These are phyloP conservation scores for Arxiozyma bovina DNA, from an alignment of 1,139 yeast genomes.

Conservation along the genomic window DNA sequence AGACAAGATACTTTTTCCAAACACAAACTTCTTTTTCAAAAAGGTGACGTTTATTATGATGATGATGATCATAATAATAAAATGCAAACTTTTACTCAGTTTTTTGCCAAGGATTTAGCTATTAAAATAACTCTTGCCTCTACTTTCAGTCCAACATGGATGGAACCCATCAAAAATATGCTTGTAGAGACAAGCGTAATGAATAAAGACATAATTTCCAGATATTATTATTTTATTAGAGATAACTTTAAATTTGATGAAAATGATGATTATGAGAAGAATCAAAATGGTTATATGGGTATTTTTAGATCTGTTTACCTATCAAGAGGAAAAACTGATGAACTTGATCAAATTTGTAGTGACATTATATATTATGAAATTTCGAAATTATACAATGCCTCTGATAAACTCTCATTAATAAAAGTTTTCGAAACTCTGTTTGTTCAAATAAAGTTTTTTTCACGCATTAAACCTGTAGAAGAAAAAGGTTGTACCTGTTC, in stretches of 20 bases:
- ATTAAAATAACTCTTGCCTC: neutral
- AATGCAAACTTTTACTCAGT: neutral
- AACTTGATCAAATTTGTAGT: neutral
- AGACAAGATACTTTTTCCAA: neutral
- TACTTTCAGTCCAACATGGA: slow-evolving; percentile 1
- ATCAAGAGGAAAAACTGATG: neutral
- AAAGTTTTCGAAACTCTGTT: neutral
- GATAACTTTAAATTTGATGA: neutral
- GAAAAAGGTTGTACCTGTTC: neutral
- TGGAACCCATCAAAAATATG: neutral
- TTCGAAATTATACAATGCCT: neutral
- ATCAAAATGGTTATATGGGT: neutral
- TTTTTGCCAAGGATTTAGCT: neutral
- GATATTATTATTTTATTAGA: neutral
- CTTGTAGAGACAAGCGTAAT: neutral
- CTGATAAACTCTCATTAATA: neutral
- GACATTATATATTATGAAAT: neutral
- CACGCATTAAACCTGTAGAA: neutral
- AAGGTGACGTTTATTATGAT: neutral
- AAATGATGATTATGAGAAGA: neutral
- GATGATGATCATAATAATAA: neutral
- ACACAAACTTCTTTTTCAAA: neutral
- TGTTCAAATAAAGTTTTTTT: neutral
- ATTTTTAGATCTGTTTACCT: neutral
- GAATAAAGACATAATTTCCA: neutral